These are phyloP conservation scores for Rhodocollybia butyracea DNA, from an alignment of 768 basidiomycete genomes.

Conservation along the genomic window DNA sequence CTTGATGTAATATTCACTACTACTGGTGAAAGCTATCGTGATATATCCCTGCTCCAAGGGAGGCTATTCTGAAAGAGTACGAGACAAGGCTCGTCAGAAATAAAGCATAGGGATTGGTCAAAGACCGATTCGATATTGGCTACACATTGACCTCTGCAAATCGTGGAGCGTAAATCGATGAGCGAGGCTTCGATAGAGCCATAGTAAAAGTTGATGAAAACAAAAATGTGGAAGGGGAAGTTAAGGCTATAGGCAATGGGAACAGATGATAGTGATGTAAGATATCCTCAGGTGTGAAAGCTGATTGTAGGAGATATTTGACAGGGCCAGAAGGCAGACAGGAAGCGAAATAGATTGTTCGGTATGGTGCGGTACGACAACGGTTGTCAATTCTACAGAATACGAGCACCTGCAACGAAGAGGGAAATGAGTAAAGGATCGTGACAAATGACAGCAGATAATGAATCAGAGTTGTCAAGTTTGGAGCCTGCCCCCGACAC, in stretches of 20 bases:
- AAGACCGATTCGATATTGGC: not conserved
- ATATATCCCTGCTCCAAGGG: no score
- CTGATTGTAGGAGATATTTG: no score
- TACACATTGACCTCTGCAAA: constrained; percentile 8
- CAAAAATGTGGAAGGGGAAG: not conserved
- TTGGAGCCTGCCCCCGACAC: constrained; percentile 67
- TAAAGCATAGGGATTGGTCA: no score
- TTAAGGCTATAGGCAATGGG: not conserved
- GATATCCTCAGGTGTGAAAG: no score
- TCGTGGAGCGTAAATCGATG: not conserved
- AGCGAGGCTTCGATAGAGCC: constrained; percentile 8
- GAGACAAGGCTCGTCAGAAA: no score
- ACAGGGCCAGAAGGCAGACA: no score
- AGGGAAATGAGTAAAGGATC: not conserved
- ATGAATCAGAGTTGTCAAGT: constrained; percentile 54
- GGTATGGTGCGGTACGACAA: not conserved
- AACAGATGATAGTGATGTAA: not conserved
- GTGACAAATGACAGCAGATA: not conserved
- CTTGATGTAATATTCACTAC: no score
- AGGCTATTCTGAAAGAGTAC: no score
- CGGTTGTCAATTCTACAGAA: not conserved
- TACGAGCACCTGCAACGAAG: no score
- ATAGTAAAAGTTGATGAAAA: not conserved
- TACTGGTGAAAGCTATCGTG: no score
- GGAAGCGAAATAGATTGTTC: no score